Conservation (phyloP, 805 yeast genomes). For the Zygoascus tannicola region DNA sequence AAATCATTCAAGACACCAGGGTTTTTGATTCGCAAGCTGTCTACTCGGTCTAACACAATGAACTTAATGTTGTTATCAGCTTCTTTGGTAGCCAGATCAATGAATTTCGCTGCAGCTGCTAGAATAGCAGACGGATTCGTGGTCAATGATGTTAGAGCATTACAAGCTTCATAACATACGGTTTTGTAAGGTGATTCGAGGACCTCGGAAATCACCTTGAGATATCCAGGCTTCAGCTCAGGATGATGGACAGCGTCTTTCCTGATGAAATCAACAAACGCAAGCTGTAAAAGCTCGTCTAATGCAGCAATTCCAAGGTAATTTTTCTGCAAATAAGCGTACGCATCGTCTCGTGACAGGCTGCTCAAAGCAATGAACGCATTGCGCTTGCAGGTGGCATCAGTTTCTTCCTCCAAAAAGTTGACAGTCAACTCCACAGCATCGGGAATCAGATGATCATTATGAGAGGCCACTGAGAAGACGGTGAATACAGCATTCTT, state of each 20-base stretch:
- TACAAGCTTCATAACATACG: constrained; percentile 87
- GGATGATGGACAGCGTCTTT: constrained; percentile 62
- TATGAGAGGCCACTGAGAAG: constrained; percentile 67
- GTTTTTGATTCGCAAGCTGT: constrained; percentile 58
- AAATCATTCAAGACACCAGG: constrained; percentile 81
- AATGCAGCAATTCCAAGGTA: constrained; percentile 48
- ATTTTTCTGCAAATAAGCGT: constrained; percentile 69
- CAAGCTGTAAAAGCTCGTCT: constrained; percentile 80
- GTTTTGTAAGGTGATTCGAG: constrained; percentile 59
- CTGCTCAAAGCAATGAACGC: constrained; percentile 84
- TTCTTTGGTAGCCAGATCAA: constrained; percentile 83
- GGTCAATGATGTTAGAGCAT: constrained; percentile 54
- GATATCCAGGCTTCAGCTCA: constrained; percentile 59
- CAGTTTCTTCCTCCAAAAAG: constrained; percentile 74
- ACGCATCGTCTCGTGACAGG: constrained; percentile 76
- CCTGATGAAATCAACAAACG: constrained; percentile 85
- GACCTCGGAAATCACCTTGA: constrained; percentile 61
- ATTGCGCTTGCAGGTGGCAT: constrained; percentile 89
- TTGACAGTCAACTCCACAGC: constrained; percentile 76
- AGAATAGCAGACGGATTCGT: constrained; percentile 56
- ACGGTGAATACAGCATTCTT: constrained; percentile 94
- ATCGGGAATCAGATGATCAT: constrained; percentile 87
- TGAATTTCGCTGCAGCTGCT: constrained; percentile 68
- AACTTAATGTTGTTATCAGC: constrained; percentile 93
- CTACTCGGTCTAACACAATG: constrained; percentile 79